Evolutionary conservation across 257 asterid species (phyloP).

Genomic region (Solanum acaule): DNA sequence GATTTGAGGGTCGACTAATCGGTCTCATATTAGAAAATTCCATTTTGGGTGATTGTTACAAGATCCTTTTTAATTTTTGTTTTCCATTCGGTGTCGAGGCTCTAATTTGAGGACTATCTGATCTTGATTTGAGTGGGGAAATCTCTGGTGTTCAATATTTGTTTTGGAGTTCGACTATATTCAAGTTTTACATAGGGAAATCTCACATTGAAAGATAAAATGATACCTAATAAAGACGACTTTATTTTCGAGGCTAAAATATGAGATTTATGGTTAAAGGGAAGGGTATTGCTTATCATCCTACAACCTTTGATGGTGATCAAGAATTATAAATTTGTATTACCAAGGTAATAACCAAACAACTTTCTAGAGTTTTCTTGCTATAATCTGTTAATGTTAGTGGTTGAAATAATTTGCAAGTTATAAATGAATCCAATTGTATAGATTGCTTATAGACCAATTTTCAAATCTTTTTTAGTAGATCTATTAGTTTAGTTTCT

Average conservation of each 20-base stretch:
- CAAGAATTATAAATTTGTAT: background rate
- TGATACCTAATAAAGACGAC: fast-evolving
- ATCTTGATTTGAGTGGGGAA: background rate
- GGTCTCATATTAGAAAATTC: background rate
- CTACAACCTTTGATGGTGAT: background rate
- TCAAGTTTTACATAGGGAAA: background rate
- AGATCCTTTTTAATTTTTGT: background rate
- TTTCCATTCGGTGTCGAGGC: background rate
- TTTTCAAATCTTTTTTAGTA: background rate
- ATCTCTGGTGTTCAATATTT: background rate
- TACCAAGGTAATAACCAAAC: background rate
- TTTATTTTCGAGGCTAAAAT: background rate
- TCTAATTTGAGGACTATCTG: background rate
- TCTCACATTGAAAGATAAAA: background rate
- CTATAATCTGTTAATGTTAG: background rate
- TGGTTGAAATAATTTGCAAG: background rate
- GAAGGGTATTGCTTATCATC: background rate
- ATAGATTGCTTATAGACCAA: background rate
- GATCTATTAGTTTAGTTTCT: background rate
- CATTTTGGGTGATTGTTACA: background rate
- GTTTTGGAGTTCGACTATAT: background rate
- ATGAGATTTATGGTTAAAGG: background rate
- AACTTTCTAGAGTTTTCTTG: background rate
- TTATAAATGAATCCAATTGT: background rate
- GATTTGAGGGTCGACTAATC: background rate